phyloP scores from a whole-genome alignment of 1,284 basidiomycete species.

The Cutaneotrichosporon sp. region DNA sequence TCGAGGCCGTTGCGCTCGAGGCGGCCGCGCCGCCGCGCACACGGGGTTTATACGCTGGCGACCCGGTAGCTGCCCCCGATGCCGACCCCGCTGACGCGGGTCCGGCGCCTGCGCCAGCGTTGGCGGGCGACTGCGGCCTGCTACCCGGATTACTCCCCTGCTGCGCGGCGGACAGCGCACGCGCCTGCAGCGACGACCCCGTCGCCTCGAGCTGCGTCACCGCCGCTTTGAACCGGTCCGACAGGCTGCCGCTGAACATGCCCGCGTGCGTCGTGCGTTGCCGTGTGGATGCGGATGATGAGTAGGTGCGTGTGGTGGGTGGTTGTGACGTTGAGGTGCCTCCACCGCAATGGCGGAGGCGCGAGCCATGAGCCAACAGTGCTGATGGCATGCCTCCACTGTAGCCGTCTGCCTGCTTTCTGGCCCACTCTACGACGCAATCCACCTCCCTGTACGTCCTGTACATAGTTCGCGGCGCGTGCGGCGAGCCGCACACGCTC shows the following conservation, averaged over 20 bases:
- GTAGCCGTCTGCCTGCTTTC: too few relatives aligned
- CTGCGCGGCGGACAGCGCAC: constrained; percentile 21
- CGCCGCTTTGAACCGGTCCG: constrained; percentile 42
- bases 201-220: constrained; percentile 41
- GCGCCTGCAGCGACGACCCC: constrained; percentile 27
- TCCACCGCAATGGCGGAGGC: too few relatives aligned
- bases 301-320: neutral
- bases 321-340: neutral
- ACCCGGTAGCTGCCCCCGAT: too few relatives aligned
- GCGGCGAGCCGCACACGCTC: constrained; percentile 3
- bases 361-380: too few relatives aligned
- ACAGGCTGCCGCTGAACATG: constrained; percentile 36
- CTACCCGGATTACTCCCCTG: too few relatives aligned
- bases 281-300: neutral
- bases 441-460: too few relatives aligned
- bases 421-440: too few relatives aligned
- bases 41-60: neutral
- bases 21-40: constrained; percentile 3
- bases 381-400: too few relatives aligned
- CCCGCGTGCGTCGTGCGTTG: neutral
- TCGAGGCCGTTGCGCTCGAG: too few relatives aligned
- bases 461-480: too few relatives aligned
- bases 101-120: neutral
- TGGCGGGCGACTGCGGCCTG: neutral
- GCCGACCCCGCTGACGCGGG: too few relatives aligned